Conservation (phyloP, 495 filamentous ascomycete species). For the Neurospora sp. region DNA sequence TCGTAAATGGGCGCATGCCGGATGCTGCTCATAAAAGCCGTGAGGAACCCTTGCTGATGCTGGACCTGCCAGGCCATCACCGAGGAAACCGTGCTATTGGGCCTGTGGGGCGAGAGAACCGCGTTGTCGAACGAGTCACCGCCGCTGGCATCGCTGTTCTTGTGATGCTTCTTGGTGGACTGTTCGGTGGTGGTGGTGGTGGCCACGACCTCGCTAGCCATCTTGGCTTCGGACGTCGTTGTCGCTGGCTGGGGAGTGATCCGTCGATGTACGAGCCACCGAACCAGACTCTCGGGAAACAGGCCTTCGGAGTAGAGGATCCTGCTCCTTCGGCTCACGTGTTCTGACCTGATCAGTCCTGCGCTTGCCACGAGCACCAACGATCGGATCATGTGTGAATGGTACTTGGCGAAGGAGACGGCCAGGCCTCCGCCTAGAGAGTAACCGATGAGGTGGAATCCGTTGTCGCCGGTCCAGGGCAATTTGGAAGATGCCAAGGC, state of each 20-base stretch:
- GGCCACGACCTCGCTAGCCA: constrained; percentile 20
- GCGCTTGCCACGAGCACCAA: constrained; percentile 68
- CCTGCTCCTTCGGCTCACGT: constrained; percentile 30
- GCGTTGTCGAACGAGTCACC: constrained; percentile 31
- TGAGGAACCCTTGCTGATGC: constrained; percentile 44
- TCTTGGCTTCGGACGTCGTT: constrained; percentile 15
- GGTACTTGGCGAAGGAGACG: constrained; percentile 58
- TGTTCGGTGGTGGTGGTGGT: constrained; percentile 1
- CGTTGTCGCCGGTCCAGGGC: constrained; percentile 34
- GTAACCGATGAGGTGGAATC: constrained; percentile 68
- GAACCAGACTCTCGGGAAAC: constrained; percentile 45
- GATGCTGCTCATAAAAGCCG: constrained; percentile 46
- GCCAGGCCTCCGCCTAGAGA: constrained; percentile 74
- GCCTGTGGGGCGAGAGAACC: constrained; percentile 27
- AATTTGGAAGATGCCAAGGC: constrained; percentile 56
- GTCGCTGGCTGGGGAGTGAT: constrained; percentile 26
- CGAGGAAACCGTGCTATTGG: constrained; percentile 28
- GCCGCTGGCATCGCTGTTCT: constrained; percentile 25
- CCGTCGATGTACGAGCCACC: constrained; percentile 43
- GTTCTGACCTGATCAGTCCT: constrained; percentile 40
- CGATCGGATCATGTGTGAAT: constrained; percentile 55
- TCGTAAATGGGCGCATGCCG: constrained; percentile 44
- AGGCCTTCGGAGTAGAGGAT: constrained; percentile 33
- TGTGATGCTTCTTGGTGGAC: constrained; percentile 6
- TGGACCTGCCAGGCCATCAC: constrained; percentile 48